Base-by-base conservation (phyloP, 1,284 basidiomycete genomes). In the Rhodotorula sp. region DNA sequence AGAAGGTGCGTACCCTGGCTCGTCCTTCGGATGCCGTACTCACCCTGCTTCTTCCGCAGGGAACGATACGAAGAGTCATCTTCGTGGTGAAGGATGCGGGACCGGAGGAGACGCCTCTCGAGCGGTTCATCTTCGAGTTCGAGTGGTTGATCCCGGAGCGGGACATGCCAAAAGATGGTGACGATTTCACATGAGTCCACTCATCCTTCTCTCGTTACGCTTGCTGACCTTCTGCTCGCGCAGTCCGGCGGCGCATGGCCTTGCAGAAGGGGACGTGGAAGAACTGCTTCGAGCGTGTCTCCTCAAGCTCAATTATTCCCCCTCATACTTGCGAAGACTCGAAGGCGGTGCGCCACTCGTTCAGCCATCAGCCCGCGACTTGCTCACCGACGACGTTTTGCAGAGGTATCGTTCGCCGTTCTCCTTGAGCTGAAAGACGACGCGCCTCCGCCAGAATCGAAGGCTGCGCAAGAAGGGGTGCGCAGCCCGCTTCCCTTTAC, bases 211-310 rank as follows among this genome's bases (percentile, higher is more conserved):
- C 22, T 13, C 31, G 13, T 22, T 26, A 16, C 7, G n/a, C 2
- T 74, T 76, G 22, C 77, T 78, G 1, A 73, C 65, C 4, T 59
- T 2, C 22, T 4, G 20, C 20, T 8, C 22, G 18, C 5, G 5
- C 50, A 72, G 88, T 83, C 80, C 84, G 86, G 75, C 87, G 85
- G 62, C 16, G 56, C 46, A 31, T 63, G 91, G 89, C 54, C 86
- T 91, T 15, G 85, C 87, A 2, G 80, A 86, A 1, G 80, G 80
- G 3, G 84, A 87, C 22, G 84, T 95, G 18, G 86, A 87, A 44
- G 87, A 90, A 75, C 88, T 90, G 76, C 89, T 95, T 73, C 87
- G 92, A 18, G 89, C 89, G 4, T 92, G 94, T 77, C 83, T 96
- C 62, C 85, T 92, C 75, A 93, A 92, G 77, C 84, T 96, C 47